phyloP scores from a whole-genome alignment of 306 rosid genomes.

The Inga oerstediana region DNA sequence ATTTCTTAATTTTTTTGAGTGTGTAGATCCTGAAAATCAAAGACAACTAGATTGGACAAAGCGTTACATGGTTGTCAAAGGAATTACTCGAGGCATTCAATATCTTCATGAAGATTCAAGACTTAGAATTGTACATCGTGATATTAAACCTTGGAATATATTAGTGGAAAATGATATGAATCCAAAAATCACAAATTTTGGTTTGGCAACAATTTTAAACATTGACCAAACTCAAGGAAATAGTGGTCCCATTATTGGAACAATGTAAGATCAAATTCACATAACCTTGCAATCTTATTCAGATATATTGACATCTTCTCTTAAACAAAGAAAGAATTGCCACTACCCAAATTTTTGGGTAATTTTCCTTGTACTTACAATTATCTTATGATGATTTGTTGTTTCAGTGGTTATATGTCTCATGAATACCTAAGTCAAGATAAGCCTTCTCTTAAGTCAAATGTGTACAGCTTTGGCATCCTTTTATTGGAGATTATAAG shows the following conservation, averaged over 20 bases:
- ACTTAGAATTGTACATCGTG: slow-evolving; percentile 32
- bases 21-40: slow-evolving; percentile 41
- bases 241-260: slow-evolving; percentile 32
- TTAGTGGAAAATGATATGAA: slow-evolving; percentile 39
- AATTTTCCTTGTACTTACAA: neutral
- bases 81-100: slow-evolving; percentile 53
- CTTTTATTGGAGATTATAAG: neutral
- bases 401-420: neutral
- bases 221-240: slow-evolving; percentile 27
- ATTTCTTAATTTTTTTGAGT: neutral
- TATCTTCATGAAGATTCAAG: slow-evolving; percentile 66
- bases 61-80: slow-evolving; percentile 46
- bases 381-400: neutral
- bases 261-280: slow-evolving; percentile 34
- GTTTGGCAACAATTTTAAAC: slow-evolving; percentile 33
- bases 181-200: slow-evolving; percentile 51
- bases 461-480: slow-evolving; percentile 8
- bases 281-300: neutral
- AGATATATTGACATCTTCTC: no score
- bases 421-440: neutral
- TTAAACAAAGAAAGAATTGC: no score
- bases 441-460: neutral
- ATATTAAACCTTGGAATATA: slow-evolving; percentile 36
- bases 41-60: slow-evolving; percentile 52
- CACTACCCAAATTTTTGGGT: no score